Evolutionary conservation across 2,329 filamentous ascomycete species (phyloP).

Genomic region (Cryphonectria japonica): DNA sequence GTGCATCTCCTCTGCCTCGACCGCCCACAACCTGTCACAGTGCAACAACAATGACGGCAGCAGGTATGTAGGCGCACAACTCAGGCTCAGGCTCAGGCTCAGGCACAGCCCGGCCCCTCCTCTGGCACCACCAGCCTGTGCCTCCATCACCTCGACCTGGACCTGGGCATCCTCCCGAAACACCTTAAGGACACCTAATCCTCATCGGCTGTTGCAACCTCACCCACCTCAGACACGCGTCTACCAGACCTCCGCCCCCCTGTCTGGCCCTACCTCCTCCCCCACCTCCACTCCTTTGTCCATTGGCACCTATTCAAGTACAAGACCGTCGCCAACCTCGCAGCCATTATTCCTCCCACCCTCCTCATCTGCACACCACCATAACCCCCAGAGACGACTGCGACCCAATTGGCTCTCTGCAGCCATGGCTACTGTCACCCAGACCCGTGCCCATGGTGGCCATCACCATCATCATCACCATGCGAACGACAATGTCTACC

Average conservation of each 20-base stretch:
- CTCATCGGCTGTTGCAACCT: conserved; percentile 30
- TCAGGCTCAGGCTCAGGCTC: conserved; percentile 18
- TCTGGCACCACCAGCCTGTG: conserved; percentile 15
- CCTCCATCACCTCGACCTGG: conserved; percentile 13
- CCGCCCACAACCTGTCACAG: conserved; percentile 7
- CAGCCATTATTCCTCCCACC: conserved; percentile 21
- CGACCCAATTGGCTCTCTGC: conserved; percentile 33
- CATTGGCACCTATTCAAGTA: conserved; percentile 21
- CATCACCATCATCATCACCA: conserved; percentile 64
- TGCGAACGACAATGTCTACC: conserved; percentile 83
- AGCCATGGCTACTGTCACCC: conserved; percentile 33
- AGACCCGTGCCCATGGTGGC: conserved; percentile 50
- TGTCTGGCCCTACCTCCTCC: conserved; percentile 29
- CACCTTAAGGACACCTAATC: conserved; percentile 41
- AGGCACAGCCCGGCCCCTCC: conserved; percentile 4
- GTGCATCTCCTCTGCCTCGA: conserved; percentile 7
- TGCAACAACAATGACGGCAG: conserved; percentile 6
- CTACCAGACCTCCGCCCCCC: conserved; percentile 37
- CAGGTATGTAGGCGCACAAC: conserved; percentile 23
- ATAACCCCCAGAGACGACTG: conserved; percentile 22
- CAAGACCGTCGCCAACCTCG: conserved; percentile 19
- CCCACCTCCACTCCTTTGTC: conserved; percentile 24
- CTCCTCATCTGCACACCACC: conserved; percentile 26
- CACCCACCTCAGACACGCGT: conserved; percentile 31
- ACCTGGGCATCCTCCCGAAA: conserved; percentile 1